Base-by-base conservation (phyloP, 257 asterid species). In the Agastache rugosa region DNA sequence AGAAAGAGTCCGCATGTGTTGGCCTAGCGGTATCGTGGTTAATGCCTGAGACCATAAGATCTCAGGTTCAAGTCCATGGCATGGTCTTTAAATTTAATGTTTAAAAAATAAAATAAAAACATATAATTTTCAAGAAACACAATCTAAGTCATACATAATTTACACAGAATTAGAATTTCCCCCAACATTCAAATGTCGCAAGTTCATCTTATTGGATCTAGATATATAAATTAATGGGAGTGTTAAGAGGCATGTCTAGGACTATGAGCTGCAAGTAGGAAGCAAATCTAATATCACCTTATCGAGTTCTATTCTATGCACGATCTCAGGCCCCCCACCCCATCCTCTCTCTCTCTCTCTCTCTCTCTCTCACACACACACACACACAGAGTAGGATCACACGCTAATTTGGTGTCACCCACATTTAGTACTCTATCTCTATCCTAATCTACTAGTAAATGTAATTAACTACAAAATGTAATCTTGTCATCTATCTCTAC, bases 361-460 rank as follows among this genome's bases (percentile, higher is more conserved):
- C 64, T 25, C 56, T 37, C 31, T 58, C 68, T 19, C 35, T 69
- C 47, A 58, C 55, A 25, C 56, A n/a, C 20, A 19, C 74, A 54
- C 20, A 72, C 48, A 73, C 45, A 73, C 56, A 70, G 11, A 41
- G 14, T 31, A 19, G 34, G 11, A 34, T 17, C 71, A 48, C 27
- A 76, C 48, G 64, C 50, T 69, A 53, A 29, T 64, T 72, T 16
- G 67, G 51, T 29, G 53, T 39, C 37, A 50, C 45, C 66, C 45
- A 50, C 16, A 58, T 17, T 60, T 11, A 48, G 8, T 17, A 44
- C 9, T 29, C 45, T 23, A 31, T n/a, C 65, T n/a, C 68, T 61
- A 41, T 50, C 75, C 50, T 58, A 67, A 39, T 67, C 76, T 41
- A 67, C 8, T 22, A 41, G 73, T 74, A 73, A 79, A 62, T 60